Conservation (phyloP, 2,329 filamentous ascomycete genomes). For the Clonostachys byssicola region DNA sequence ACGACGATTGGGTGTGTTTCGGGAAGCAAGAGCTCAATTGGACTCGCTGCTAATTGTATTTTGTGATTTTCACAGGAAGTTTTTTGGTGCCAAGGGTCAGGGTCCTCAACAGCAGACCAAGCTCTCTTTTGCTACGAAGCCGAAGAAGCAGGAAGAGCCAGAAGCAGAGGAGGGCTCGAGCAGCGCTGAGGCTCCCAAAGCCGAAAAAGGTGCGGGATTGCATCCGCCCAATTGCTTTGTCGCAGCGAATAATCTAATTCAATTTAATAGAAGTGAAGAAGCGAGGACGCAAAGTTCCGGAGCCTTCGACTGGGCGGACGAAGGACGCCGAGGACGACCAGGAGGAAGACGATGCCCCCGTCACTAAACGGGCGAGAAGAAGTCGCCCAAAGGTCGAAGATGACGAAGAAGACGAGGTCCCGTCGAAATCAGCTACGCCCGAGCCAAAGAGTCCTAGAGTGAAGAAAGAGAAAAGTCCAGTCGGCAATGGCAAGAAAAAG, state of each 20-base stretch:
- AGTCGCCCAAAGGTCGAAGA: slow-evolving; percentile 43
- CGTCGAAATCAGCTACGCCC: slow-evolving; percentile 10
- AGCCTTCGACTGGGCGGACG: slow-evolving; percentile 7
- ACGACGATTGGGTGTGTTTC: slow-evolving; percentile 62
- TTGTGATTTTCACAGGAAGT: slow-evolving; percentile 58
- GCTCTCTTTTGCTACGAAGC: slow-evolving; percentile 56
- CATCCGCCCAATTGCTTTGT: no score
- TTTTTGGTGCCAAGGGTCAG: slow-evolving; percentile 63
- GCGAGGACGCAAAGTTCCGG: slow-evolving; percentile 19
- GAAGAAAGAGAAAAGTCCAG: not conserved
- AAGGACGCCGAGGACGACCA: slow-evolving; percentile 36
- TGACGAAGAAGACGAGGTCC: slow-evolving; percentile 39
- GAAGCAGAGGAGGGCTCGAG: no score
- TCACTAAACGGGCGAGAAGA: slow-evolving; percentile 52
- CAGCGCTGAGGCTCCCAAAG: no score
- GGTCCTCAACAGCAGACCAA: slow-evolving; percentile 71
- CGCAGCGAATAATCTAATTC: not conserved
- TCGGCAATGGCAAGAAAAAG: not conserved
- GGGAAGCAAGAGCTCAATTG: not conserved
- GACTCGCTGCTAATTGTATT: slow-evolving; percentile 1
- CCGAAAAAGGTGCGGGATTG: no score
- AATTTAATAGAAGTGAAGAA: slow-evolving; percentile 37
- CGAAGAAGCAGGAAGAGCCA: slow-evolving; percentile 26
- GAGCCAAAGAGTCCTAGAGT: not conserved
- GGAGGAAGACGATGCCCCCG: slow-evolving; percentile 55